phyloP scores from a whole-genome alignment of 441 rosid species.

The Populus hybrid region DNA sequence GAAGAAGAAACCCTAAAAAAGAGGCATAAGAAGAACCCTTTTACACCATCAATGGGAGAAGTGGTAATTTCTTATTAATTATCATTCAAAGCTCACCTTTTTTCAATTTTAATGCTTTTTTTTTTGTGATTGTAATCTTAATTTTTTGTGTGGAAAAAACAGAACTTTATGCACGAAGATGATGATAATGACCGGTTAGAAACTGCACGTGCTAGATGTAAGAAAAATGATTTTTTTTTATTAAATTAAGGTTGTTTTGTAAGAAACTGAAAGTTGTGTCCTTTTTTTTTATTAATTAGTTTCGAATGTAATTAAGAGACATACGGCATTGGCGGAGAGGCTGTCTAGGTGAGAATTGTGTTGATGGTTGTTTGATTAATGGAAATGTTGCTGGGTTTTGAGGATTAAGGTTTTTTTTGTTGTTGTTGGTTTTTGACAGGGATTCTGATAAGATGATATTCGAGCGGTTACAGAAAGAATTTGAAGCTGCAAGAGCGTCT shows the following conservation, averaged over 20 bases:
- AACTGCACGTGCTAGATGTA: slow-evolving; percentile 82
- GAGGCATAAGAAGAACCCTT: slow-evolving; percentile 25
- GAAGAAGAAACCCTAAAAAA: slow-evolving; percentile 37
- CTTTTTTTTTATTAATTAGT: slow-evolving; percentile 40
- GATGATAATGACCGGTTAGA: slow-evolving; percentile 66
- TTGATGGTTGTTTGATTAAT: background rate
- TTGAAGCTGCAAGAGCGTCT: slow-evolving; percentile 80
- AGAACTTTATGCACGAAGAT: slow-evolving; percentile 67
- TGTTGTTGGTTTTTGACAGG: slow-evolving; percentile 36
- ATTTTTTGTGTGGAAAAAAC: slow-evolving; percentile 18
- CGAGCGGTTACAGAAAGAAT: slow-evolving; percentile 85
- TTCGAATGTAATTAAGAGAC: slow-evolving; percentile 79
- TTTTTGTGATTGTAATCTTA: background rate
- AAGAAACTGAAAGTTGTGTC: slow-evolving; percentile 1
- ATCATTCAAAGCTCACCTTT: background rate
- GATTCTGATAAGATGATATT: slow-evolving; percentile 88
- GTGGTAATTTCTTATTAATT: slow-evolving; percentile 35
- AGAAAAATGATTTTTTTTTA: slow-evolving; percentile 2
- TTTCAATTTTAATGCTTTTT: background rate
- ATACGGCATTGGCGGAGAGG: slow-evolving; percentile 67
- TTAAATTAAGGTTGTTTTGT: slow-evolving; percentile 1
- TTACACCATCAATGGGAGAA: slow-evolving; percentile 44
- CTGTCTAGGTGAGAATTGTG: slow-evolving; percentile 54
- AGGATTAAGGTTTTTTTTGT: slow-evolving; percentile 9
- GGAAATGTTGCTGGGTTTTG: slow-evolving; percentile 6